phyloP scores from a whole-genome alignment of 2,329 filamentous ascomycete genomes.

The Cladobotryum protrusum region DNA sequence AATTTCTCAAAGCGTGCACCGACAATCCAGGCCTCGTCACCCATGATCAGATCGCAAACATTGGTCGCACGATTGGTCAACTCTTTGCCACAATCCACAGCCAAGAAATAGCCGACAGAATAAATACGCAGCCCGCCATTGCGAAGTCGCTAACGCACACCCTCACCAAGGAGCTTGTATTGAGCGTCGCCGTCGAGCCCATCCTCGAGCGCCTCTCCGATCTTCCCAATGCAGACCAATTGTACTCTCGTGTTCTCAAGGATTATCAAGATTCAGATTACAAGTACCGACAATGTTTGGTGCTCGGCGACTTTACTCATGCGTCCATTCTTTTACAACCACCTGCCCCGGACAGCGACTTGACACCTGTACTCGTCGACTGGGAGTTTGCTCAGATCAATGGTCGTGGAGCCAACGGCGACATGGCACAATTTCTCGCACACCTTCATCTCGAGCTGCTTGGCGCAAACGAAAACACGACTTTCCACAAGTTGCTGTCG shows the following conservation, averaged over 20 bases:
- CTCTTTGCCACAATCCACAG: constrained; percentile 13
- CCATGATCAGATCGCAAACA: constrained; percentile 1
- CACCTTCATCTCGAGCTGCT: constrained; percentile 12
- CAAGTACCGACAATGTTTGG: constrained; percentile 8
- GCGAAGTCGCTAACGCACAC: constrained; percentile 8
- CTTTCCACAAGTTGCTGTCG: constrained; percentile 1
- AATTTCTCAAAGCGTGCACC: constrained; percentile 9
- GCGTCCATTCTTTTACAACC: constrained; percentile 14
- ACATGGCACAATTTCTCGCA: constrained; percentile 12
- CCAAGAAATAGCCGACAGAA: background rate
- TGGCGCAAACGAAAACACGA: background rate
- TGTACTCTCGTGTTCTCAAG: constrained; percentile 7
- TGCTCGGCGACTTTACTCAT: constrained; percentile 16
- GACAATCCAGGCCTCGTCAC: background rate
- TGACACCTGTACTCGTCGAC: constrained; percentile 14
- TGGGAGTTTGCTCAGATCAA: constrained; percentile 16
- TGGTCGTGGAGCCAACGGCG: constrained; percentile 16
- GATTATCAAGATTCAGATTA: constrained; percentile 9
- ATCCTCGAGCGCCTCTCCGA: constrained; percentile 9
- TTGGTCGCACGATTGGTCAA: constrained; percentile 8
- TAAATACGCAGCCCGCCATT: background rate
- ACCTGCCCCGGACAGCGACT: background rate
- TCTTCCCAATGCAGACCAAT: constrained; percentile 5
- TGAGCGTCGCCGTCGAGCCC: constrained; percentile 13
- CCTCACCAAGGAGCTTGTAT: constrained; percentile 10